phyloP scores from a whole-genome alignment of 345 rosid genomes.

The Rhodomyrtus tomentosa region DNA sequence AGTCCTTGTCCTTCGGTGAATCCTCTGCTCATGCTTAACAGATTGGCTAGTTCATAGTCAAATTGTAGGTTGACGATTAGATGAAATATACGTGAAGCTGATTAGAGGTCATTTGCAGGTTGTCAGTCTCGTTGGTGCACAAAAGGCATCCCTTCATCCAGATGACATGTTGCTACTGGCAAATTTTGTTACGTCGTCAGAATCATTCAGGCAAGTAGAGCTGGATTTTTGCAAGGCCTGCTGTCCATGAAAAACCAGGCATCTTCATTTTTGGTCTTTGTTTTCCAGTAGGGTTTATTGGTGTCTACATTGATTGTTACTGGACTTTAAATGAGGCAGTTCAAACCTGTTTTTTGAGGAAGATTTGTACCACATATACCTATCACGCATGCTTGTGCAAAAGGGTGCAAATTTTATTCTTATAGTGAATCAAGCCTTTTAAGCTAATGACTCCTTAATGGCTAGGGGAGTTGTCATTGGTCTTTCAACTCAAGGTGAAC shows the following conservation, averaged over 20 bases:
- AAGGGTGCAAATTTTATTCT: background rate
- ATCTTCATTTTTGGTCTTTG: background rate
- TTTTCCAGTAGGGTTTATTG: background rate
- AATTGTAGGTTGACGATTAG: background rate
- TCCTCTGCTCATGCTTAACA: background rate
- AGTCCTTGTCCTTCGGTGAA: background rate
- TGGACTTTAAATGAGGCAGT: background rate
- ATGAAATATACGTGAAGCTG: background rate
- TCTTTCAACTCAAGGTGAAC: background rate
- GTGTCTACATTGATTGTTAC: background rate
- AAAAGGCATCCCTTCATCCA: conserved; percentile 96
- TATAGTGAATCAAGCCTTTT: background rate
- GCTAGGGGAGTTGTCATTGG: background rate
- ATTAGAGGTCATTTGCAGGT: conserved; percentile 38
- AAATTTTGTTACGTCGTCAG: conserved; percentile 83
- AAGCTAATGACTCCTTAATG: background rate
- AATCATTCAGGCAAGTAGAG: conserved; percentile 75
- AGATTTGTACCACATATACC: background rate
- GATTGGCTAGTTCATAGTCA: background rate
- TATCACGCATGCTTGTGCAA: background rate
- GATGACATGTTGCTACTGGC: conserved; percentile 92
- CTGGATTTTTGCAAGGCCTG: background rate
- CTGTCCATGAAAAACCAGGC: background rate
- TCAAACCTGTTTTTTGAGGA: background rate
- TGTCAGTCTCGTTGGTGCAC: conserved; percentile 91